Evolutionary conservation across 2,329 filamentous ascomycete genomes (phyloP).

Genomic region (Beauveria asiatica): DNA sequence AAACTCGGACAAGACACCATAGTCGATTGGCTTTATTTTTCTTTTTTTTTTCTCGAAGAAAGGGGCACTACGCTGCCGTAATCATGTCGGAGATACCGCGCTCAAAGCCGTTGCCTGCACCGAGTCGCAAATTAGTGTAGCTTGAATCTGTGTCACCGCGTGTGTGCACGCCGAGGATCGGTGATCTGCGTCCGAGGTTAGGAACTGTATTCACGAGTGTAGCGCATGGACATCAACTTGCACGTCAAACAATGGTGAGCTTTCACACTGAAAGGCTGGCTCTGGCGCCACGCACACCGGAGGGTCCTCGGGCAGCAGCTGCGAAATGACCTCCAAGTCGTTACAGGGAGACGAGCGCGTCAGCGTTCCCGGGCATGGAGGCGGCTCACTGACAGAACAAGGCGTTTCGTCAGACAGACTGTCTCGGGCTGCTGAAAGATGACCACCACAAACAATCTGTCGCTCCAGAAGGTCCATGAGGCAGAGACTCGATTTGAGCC

Average conservation of each 20-base stretch:
- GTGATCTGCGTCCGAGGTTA: not conserved
- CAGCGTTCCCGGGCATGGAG: not conserved
- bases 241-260: not conserved
- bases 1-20: constrained; percentile 1
- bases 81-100: constrained; percentile 9
- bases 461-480: constrained; percentile 11
- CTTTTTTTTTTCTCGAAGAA: not conserved
- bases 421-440: not conserved
- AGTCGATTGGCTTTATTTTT: not conserved
- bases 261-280: not conserved
- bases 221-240: not conserved
- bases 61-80: not conserved
- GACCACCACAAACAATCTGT: constrained; percentile 4
- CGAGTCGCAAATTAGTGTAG: not conserved
- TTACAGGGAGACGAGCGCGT: not conserved
- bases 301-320: not conserved
- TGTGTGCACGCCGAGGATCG: not conserved
- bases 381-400: not conserved
- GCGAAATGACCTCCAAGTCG: not conserved
- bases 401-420: not conserved
- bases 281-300: not conserved
- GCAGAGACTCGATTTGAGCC: constrained; percentile 4
- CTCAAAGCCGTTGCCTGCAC: not conserved
- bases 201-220: not conserved
- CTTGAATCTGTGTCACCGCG: not conserved